Base-by-base conservation (phyloP, 805 yeast species). In the Wickerhamiella parazyma region DNA sequence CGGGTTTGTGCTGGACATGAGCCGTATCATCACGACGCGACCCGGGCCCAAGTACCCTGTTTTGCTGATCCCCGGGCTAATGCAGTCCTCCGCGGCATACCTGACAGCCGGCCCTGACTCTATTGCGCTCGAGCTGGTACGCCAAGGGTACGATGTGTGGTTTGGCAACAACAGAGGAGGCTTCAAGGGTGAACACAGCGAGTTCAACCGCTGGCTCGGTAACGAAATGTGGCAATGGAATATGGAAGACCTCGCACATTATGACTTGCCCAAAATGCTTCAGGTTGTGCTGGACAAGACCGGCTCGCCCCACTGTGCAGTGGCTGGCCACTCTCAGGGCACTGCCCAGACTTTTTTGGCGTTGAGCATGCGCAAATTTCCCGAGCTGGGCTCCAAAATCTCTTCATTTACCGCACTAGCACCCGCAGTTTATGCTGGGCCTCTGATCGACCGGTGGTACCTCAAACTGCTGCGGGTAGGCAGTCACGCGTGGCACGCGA, bases 111-210 rank as follows among this genome's bases (percentile, higher is more conserved):
- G 97, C 0, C 68, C 70, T 45, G 75, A 80, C 47, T 80, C 94
- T 9, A 61, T 91, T 35, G 91, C 89, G 0, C 51, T 63, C 51
- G 74, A 69, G 57, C 70, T 67, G 55, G 78, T 78, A 48, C 85
- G 86, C 46, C 58, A 76, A 38, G 96, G 96, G 1, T 89, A 75
- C 60, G 98, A 89, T 57, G 96, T 89, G 5, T 89, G 94, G 89
- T 66, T 89, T 49, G 97, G 97, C 1, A 85, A 84, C 60, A 85
- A 84, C 56, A 64, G 98, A 49, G 80, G 95, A 51, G 94, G 95
- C 5, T 81, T 87, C 56, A 66, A 72, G 33, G 82, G 94, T 0
- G 64, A 69, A 41, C 94, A 87, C 63, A 60, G 67, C 47, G 60
- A 60, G 45, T 69, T 66, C 48, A 63, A 66, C 29, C 48, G 63